A percentile compares a stretch with the other conserved stretches of the same genome.
Evolutionary conservation across 163 green algal genomes (phyloP).

Genomic region (Prototheca stagnorum): DNA sequence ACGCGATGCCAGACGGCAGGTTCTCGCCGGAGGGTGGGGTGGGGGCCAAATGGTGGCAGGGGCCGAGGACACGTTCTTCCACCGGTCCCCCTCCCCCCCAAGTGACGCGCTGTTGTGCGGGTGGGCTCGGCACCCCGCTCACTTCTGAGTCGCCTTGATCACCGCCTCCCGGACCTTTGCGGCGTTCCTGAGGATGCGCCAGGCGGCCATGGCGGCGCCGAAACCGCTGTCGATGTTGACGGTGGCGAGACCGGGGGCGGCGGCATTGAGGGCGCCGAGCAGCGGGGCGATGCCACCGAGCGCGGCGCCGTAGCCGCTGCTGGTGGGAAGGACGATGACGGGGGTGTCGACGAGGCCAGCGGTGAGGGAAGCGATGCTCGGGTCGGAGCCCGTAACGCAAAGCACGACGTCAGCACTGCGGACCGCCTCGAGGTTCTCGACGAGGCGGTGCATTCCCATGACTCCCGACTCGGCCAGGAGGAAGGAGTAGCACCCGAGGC

Average conservation of each 20-base stretch:
- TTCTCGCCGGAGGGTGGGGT: no score
- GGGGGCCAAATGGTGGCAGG: no score
- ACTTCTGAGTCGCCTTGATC: not conserved
- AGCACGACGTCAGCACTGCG: slow-evolving; percentile 53
- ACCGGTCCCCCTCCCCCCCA: no score
- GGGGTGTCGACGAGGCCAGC: slow-evolving; percentile 47
- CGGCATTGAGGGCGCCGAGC: slow-evolving; percentile 38
- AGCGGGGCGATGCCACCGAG: slow-evolving; percentile 45
- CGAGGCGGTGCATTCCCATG: slow-evolving; percentile 39
- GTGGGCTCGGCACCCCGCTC: no score
- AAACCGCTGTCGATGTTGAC: slow-evolving; percentile 77
- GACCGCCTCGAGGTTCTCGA: slow-evolving; percentile 29
- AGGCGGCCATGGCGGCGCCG: slow-evolving; percentile 48
- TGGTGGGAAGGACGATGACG: slow-evolving; percentile 51
- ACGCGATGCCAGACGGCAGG: no score
- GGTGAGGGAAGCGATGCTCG: slow-evolving; percentile 44
- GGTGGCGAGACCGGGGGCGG: slow-evolving; percentile 46
- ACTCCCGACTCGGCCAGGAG: slow-evolving; percentile 41
- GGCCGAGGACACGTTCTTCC: no score
- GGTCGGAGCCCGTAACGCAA: slow-evolving; percentile 58
- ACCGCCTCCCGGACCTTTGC: slow-evolving; percentile 11
- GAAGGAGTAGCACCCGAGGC: slow-evolving; percentile 46
- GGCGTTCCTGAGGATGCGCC: slow-evolving; percentile 39
- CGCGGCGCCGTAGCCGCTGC: slow-evolving; percentile 44
- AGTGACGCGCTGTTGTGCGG: no score